Conservation (phyloP, 768 basidiomycete species). For the Lepiota venenata region DNA sequence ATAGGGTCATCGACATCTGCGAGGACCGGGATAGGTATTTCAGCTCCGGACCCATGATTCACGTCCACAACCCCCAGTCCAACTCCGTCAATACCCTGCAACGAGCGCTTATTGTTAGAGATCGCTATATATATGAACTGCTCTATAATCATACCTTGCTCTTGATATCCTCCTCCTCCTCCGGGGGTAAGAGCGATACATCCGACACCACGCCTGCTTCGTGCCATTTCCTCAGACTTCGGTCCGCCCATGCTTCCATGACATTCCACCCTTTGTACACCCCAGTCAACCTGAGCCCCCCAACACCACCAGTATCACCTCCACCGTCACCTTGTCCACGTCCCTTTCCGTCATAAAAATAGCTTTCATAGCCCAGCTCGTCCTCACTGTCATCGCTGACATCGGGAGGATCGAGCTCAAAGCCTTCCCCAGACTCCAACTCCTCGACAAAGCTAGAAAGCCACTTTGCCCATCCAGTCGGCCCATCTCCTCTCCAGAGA, state of each 20-base stretch:
- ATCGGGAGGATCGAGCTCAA: slow-evolving; percentile 68
- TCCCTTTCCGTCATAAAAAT: slow-evolving; percentile 80
- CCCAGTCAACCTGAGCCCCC: slow-evolving; percentile 72
- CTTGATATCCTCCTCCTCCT: slow-evolving; percentile 48
- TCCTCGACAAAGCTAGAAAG: slow-evolving; percentile 89
- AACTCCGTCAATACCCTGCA: slow-evolving; percentile 39
- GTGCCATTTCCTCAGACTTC: slow-evolving; percentile 83
- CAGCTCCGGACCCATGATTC: slow-evolving; percentile 41
- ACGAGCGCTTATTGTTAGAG: slow-evolving; percentile 14
- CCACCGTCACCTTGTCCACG: slow-evolving; percentile 78
- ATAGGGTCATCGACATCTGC: slow-evolving; percentile 35
- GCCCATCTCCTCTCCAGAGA: slow-evolving; percentile 87
- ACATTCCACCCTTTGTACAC: slow-evolving; percentile 93
- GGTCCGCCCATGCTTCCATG: slow-evolving; percentile 91
- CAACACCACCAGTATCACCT: slow-evolving; percentile 66
- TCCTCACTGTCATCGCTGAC: slow-evolving; percentile 76
- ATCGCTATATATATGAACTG: background rate
- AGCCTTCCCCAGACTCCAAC: slow-evolving; percentile 86
- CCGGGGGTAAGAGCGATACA: slow-evolving; percentile 31
- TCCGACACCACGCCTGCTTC: slow-evolving; percentile 70
- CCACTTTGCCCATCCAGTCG: slow-evolving; percentile 94
- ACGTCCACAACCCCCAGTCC: slow-evolving; percentile 38
- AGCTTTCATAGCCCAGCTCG: slow-evolving; percentile 80
- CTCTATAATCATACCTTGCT: slow-evolving; percentile 28
- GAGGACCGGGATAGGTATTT: slow-evolving; percentile 64